A percentile compares a stretch with the other conserved stretches of the same genome.
Conservation (phyloP, 1,284 basidiomycete genomes). For the Apiotrichum sp. region DNA sequence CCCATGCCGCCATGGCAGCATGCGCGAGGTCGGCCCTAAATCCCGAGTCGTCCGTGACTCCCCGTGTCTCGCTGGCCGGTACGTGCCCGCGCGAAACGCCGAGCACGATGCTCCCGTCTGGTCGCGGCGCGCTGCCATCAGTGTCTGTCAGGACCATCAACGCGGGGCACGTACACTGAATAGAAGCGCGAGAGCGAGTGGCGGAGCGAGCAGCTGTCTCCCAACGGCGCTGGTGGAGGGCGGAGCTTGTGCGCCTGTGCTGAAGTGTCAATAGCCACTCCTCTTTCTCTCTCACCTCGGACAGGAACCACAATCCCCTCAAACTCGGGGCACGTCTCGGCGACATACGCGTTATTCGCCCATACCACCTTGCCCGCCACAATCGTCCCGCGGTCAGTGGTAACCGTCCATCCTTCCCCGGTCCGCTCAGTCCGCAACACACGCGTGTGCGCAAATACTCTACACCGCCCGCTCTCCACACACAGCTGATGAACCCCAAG, state of each 20-base stretch:
- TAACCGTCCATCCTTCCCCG: conserved; percentile 19
- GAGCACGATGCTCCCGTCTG: conserved; percentile 32
- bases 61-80: not conserved
- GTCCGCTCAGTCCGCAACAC: not conserved
- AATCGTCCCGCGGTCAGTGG: conserved; percentile 27
- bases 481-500: conserved; percentile 26
- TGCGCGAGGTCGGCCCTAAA: conserved; percentile 3
- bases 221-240: conserved; percentile 21
- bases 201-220: conserved; percentile 32
- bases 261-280: conserved; percentile 1
- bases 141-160: not conserved
- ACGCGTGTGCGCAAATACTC: conserved; percentile 15
- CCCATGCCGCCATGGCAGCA: conserved; percentile 9
- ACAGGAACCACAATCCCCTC: conserved; percentile 26
- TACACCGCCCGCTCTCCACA: conserved; percentile 19
- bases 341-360: conserved; percentile 32
- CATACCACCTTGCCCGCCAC: conserved; percentile 22
- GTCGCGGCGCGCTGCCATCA: conserved; percentile 19
- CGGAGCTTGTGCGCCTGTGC: conserved; percentile 36
- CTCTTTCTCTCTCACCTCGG: conserved; percentile 10
- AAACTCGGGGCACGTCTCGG: conserved; percentile 25
- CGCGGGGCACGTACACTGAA: conserved; percentile 23
- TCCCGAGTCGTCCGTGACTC: no score
- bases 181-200: conserved; percentile 31
- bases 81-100: conserved; percentile 24